A percentile compares a stretch with the other conserved stretches of the same genome.
phyloP scores from a whole-genome alignment of 768 basidiomycete species.

The Phlebiopsis gigantea region DNA sequence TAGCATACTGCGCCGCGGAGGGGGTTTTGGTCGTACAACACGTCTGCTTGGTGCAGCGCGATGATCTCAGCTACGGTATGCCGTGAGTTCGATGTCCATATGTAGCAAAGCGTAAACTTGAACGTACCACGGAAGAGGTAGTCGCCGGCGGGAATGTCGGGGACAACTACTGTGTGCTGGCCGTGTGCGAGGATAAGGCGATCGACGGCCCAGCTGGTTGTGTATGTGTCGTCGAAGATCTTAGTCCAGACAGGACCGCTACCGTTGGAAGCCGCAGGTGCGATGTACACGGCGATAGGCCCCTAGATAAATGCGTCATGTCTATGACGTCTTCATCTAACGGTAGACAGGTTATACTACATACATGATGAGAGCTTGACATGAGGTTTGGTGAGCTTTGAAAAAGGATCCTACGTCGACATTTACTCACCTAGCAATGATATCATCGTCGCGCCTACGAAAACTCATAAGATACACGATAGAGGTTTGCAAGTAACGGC shows the following conservation, averaged over 20 bases:
- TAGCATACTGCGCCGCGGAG: slow-evolving; percentile 8
- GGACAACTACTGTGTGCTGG: slow-evolving; percentile 8
- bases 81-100: not conserved
- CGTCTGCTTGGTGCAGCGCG: slow-evolving; percentile 9
- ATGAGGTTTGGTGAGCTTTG: not conserved
- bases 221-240: slow-evolving; percentile 9
- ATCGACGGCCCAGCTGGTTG: slow-evolving; percentile 8
- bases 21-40: slow-evolving; percentile 8
- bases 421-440: slow-evolving; percentile 7
- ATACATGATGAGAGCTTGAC: not conserved
- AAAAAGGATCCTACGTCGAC: not conserved
- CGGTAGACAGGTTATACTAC: no score
- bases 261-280: slow-evolving; percentile 8
- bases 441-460: slow-evolving; percentile 6
- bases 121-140: slow-evolving; percentile 10
- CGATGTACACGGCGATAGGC: slow-evolving; percentile 8
- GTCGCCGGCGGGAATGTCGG: slow-evolving; percentile 6
- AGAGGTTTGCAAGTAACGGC: not conserved
- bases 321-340: not conserved
- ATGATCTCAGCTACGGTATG: slow-evolving; percentile 4
- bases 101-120: not conserved
- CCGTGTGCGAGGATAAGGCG: slow-evolving; percentile 10
- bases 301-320: not conserved
- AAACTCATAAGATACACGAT: not conserved
- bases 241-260: slow-evolving; percentile 10